phyloP scores from a whole-genome alignment of 768 basidiomycete genomes.

The Russula virescens region DNA sequence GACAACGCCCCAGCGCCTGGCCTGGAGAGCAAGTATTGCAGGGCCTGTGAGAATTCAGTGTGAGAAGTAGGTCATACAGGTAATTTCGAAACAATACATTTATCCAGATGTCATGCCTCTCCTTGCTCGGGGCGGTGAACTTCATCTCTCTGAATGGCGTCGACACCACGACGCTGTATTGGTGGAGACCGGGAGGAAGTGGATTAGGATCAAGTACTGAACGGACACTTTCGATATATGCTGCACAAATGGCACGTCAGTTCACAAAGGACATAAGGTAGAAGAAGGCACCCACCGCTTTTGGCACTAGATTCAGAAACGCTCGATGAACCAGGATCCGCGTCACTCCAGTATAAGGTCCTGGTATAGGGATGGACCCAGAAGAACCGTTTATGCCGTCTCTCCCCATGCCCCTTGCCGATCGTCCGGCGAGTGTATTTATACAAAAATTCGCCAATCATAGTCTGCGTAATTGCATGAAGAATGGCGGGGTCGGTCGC shows the following conservation, averaged over 20 bases:
- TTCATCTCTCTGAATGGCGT: slow-evolving; percentile 97
- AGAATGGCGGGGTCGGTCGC: slow-evolving; percentile 83
- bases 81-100: slow-evolving; percentile 48
- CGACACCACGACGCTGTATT: slow-evolving; percentile 88
- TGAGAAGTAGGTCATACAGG: slow-evolving; percentile 17
- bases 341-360: slow-evolving; percentile 94
- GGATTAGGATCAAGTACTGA: slow-evolving; percentile 93
- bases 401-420: slow-evolving; percentile 86
- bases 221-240: slow-evolving; percentile 89
- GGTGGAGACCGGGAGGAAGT: slow-evolving; percentile 89
- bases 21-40: slow-evolving; percentile 83
- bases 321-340: slow-evolving; percentile 84
- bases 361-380: slow-evolving; percentile 99
- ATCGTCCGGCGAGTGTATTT: slow-evolving; percentile 91
- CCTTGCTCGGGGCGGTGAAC: slow-evolving; percentile 93
- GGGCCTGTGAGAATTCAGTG: slow-evolving; percentile 49
- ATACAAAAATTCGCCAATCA: slow-evolving; percentile 98
- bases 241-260: slow-evolving; percentile 37
- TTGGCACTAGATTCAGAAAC: slow-evolving; percentile 92
- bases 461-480: slow-evolving; percentile 97
- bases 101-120: slow-evolving; percentile 96
- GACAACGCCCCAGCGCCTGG: slow-evolving; percentile 38
- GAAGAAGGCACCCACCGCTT: slow-evolving; percentile 66
- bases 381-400: slow-evolving; percentile 92
- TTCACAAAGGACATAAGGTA: neutral